Evolutionary conservation across 2,329 filamentous ascomycete species (phyloP).

Genomic region (Monilinia polystroma): DNA sequence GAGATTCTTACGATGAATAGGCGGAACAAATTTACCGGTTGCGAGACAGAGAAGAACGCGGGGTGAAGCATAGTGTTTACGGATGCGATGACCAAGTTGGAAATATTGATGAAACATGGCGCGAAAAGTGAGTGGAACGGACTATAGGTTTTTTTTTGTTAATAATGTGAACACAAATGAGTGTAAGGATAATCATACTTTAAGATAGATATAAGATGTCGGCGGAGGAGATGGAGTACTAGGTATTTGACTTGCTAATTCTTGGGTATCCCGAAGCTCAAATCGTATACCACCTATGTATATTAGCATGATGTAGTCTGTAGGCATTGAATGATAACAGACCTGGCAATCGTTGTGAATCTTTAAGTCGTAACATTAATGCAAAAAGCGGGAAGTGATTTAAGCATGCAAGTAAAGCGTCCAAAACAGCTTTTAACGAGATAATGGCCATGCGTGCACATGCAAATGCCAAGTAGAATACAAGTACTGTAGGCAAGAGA

Average conservation of each 20-base stretch:
- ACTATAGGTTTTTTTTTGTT: constrained; percentile 53
- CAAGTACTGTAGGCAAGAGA: constrained; percentile 86
- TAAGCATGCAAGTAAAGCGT: constrained; percentile 87
- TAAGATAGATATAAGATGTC: constrained; percentile 82
- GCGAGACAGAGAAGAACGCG: constrained; percentile 83
- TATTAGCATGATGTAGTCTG: constrained; percentile 27
- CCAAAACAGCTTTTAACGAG: constrained; percentile 82
- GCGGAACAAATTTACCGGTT: constrained; percentile 89
- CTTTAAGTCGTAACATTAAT: constrained; percentile 92
- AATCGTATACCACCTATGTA: constrained; percentile 75
- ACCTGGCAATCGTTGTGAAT: constrained; percentile 85
- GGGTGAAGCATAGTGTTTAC: constrained; percentile 91
- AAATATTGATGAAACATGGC: constrained; percentile 98
- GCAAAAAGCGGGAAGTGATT: constrained; percentile 99
- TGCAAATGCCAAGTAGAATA: constrained; percentile 97
- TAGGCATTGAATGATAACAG: constrained; percentile 33
- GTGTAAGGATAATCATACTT: constrained; percentile 52
- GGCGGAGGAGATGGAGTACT: constrained; percentile 42
- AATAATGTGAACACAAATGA: constrained; percentile 21
- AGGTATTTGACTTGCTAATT: constrained; percentile 45
- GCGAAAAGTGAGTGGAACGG: constrained; percentile 83
- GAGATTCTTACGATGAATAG: constrained; percentile 89
- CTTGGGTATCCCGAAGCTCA: constrained; percentile 75
- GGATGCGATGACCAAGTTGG: constrained; percentile 85
- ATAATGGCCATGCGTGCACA: constrained; percentile 94